Evolutionary conservation across 1,139 yeast species (phyloP), one percentile per base, ranked within the genome.

Genomic region (Taphrina communis): DNA sequence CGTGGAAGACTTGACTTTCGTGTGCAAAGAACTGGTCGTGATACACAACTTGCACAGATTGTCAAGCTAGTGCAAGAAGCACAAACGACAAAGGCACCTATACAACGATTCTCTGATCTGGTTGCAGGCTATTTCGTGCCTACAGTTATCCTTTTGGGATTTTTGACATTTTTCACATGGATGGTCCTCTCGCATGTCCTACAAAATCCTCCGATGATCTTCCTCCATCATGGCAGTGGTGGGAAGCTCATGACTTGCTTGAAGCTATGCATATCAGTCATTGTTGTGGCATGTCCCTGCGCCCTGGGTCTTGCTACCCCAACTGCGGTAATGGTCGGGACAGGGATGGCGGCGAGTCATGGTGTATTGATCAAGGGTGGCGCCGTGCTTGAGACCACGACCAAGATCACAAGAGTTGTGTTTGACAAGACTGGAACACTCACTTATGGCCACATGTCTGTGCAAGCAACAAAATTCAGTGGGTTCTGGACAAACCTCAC

Each of bases 201-300:
- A 73, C 71, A 72, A 58, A 72, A 76, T 72, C 80, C 86, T 56
- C 96, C 96, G 0, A 78, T 75, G 19, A 82, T 85, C 12, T 89
- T 92, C 76, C 48, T 25, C 36, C 59, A 67, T 44, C 74, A 77
- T n/a, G 80, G 80, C 61, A 83, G 83, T 8, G 80, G 77, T 25
- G 90, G 93, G 5, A 83, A 84, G 72, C 83, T 85, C 73, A 88
- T 85, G 78, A 86, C 86, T 38, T 86, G 97, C 75, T 79, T 94
- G 70, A 87, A 89, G 74, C 82, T 93, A 63, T 89, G 96, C n/a
- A 94, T 95, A 52, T 88, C 97, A 4, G 99, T 94, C 8, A 85
- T 94, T 73, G 97, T 94, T 12, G 97, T 94, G 61, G 99, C 99
- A 0, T 94, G 99, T 79, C 99, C 99, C 0, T 94, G 98, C 83